These are phyloP conservation scores for Apiotrichum akiyoshidainum DNA, from an alignment of 1,284 basidiomycete species.

Conservation along the genomic window DNA sequence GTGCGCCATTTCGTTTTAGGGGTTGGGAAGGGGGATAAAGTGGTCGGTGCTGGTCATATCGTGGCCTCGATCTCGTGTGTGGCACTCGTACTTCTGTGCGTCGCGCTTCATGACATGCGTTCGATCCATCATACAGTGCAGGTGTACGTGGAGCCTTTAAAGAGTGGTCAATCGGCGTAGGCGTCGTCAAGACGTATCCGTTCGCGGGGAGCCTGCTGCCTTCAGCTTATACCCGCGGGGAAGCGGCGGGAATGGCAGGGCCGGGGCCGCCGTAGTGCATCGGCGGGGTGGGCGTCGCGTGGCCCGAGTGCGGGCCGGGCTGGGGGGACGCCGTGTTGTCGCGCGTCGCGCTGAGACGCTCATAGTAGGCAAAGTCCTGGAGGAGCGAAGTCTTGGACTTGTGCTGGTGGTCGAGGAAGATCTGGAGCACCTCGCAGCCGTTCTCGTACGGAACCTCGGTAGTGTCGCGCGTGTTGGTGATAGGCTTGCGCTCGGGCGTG, in stretches of 20 bases:
- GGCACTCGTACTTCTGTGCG: too few species aligned
- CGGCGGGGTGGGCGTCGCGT: conserved; percentile 1
- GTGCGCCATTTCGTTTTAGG: too few species aligned
- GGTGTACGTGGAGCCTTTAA: neutral
- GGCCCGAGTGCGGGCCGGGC: conserved; percentile 4
- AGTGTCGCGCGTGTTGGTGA: conserved; percentile 72
- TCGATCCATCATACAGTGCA: neutral
- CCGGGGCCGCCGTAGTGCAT: neutral
- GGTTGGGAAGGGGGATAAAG: too few species aligned
- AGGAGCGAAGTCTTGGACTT: conserved; percentile 78
- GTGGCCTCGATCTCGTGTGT: too few species aligned
- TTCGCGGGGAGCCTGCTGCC: too few species aligned
- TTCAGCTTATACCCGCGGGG: neutral
- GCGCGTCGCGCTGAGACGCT: conserved; percentile 48
- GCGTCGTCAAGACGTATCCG: neutral
- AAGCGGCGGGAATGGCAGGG: neutral
- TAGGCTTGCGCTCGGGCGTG: conserved; percentile 92
- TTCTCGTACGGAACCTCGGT: conserved; percentile 88
- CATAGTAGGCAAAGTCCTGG: conserved; percentile 91
- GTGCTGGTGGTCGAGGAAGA: conserved; percentile 80
- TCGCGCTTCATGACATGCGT: neutral
- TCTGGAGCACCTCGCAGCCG: conserved; percentile 88
- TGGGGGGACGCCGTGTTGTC: conserved; percentile 1
- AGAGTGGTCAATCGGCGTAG: neutral
- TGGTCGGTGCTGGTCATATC: too few species aligned